Evolutionary conservation across 768 basidiomycete genomes (phyloP), one percentile per base, ranked within the genome.

Genomic region (Pleurotus pulmonarius): DNA sequence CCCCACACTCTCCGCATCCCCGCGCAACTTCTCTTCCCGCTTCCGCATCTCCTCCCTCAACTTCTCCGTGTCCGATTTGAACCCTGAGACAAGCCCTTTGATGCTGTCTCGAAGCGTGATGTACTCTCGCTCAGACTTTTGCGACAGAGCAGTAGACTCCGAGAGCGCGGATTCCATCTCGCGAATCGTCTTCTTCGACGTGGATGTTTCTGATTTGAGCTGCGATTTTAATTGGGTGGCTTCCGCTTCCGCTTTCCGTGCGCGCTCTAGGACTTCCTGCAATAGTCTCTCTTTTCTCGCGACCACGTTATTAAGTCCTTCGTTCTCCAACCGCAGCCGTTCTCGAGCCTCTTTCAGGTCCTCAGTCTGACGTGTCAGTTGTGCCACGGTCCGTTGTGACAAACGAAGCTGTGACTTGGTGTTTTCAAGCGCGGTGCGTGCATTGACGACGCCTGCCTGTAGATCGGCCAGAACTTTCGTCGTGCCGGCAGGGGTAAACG

Each of bases 311-410:
- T 92, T 92, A 61, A 94, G 69, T 2, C 88, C 88, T 66, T 94
- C 93, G 63, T 92, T 94, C 71, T 95, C 93, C 49, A 92, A 65
- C 56, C 91, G 71, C 60, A 94, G 70, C 47, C 93, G 76, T 69
- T 95, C 93, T 60, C 92, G 78, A 2, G 83, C 87, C 67, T 94
- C 93, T 67, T 93, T 94, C 67, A 94, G 68, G 68, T 95, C 93
- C 67, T 94, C 93, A 22, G 87, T 88, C 70, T 90, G 90, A 44
- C 92, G 75, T 39, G 92, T 93, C 43, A 94, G 70, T 67, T 90
- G 87, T 25, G 90, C 90, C 9, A 94, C 93, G 47, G 83, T 86
- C 57, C 92, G 76, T 67, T 95, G 92, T 7, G 88, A 88, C 41
- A 92, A 68, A 58, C 93, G 72, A 45, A 95, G 75, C 67, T 95